Base-by-base conservation (phyloP, 306 rosid genomes). In the Cicer pinnatifidum region DNA sequence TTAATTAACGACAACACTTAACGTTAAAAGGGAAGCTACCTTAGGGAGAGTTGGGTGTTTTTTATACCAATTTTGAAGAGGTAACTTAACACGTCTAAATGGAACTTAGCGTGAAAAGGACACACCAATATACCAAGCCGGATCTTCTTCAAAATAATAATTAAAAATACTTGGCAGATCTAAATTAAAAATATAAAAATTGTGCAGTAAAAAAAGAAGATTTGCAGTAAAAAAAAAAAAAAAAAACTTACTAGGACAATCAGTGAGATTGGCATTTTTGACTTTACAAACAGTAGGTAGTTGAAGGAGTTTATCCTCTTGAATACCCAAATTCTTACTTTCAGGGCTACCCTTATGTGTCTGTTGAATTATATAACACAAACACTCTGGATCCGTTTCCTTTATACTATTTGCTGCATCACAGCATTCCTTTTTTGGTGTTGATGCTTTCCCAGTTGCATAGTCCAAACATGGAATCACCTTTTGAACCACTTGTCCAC, bases 301-400 rank as follows among this genome's bases (percentile, higher is more conserved):
- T 73, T 87, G 86, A 73, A 91, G 89, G 13, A 95, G 73, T 88
- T 41, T 91, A 1, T 53, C 54, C 48, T 91, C 90, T 52, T 82
- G 87, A 70, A 95, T 78, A 4, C 97, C 97, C 75, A 90, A 1
- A 19, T 6, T 47, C 82, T 90, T 90, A 11, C 86, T 75, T 83
- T 82, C 8, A 0, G 59, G 47, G 51, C 72, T 84, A 2, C 99
- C 99, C 7, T 44, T 73, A 16, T 85, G 92, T 0, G 87, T 86
- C 69, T 88, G 87, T 70, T 86, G 88, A 8, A 95, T 90, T 1
- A 95, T 46, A 75, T 16, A 91, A 23, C 99, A 95, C 69, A 95
- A 46, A 33, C 99, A 95, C 84, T 86, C 88, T 0, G 99, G 99
- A 1, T 60, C 56, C 0, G 37, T 85, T 1, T 85, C 85, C 52